Percentiles rank a stretch among this genome's conserved stretches.
Conservation (phyloP, 305 asterid genomes). For the Caryopteris hybrid region DNA sequence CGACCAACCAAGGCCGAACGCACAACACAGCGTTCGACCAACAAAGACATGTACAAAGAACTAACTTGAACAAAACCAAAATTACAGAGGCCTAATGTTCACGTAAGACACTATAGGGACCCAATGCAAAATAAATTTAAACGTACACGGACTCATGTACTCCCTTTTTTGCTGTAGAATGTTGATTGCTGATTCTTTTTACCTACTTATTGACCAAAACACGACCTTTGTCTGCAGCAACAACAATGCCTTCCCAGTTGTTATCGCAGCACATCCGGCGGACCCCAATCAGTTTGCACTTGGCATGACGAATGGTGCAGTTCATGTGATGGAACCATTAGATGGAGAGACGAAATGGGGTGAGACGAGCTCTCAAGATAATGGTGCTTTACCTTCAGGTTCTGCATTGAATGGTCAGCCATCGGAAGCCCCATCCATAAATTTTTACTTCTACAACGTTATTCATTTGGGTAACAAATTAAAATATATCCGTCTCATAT, state of each 20-base stretch:
- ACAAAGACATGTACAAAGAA: too few relatives aligned
- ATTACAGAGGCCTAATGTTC: not conserved
- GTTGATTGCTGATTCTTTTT: not conserved
- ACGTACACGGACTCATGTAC: too few relatives aligned
- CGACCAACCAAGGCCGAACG: too few relatives aligned
- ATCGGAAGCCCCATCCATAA: constrained; percentile 88
- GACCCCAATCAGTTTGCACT: constrained; percentile 87
- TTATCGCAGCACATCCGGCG: constrained; percentile 87
- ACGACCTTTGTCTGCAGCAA: constrained; percentile 24
- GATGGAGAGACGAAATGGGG: constrained; percentile 90
- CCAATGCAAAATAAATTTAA: too few relatives aligned
- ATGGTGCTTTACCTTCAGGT: constrained; percentile 69
- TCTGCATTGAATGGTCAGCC: constrained; percentile 95
- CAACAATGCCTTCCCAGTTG: too few relatives aligned
- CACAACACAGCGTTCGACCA: too few relatives aligned
- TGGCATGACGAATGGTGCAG: constrained; percentile 92
- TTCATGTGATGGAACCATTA: constrained; percentile 84
- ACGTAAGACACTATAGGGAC: too few relatives aligned
- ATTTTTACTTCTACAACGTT: too few relatives aligned
- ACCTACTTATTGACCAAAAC: not conserved
- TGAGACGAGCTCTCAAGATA: constrained; percentile 60
- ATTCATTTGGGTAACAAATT: too few relatives aligned
- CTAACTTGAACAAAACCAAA: too few relatives aligned
- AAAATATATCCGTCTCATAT: too few relatives aligned
- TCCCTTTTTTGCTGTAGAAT: too few relatives aligned